phyloP scores from a whole-genome alignment of 495 filamentous ascomycete genomes.

The Rostrohypoxylon terebratum region DNA sequence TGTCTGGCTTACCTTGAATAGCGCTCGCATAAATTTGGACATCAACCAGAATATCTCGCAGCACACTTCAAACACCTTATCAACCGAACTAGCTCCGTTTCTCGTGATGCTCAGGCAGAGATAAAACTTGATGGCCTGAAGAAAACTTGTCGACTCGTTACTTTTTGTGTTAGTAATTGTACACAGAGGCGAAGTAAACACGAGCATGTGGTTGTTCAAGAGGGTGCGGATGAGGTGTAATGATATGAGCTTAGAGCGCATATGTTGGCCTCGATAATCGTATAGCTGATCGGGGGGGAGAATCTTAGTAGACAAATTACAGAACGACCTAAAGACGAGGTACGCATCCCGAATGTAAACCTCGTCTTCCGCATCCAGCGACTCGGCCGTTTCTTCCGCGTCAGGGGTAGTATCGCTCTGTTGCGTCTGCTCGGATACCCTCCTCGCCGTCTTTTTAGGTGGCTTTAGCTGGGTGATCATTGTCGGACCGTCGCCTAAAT shows the following conservation, averaged over 20 bases:
- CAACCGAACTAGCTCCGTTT: conserved; percentile 93
- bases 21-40: conserved; percentile 90
- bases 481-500: conserved; percentile 90
- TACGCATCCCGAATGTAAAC: conserved; percentile 97
- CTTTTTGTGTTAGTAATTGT: conserved; percentile 88
- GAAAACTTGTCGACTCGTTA: conserved; percentile 85
- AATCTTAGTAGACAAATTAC: conserved; percentile 93
- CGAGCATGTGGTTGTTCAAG: conserved; percentile 86
- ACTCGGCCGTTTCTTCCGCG: conserved; percentile 67
- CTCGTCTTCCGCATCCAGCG: conserved; percentile 89
- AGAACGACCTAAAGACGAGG: conserved; percentile 96
- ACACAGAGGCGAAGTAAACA: conserved; percentile 89
- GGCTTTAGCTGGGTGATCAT: conserved; percentile 85
- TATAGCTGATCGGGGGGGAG: conserved; percentile 89
- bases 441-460: conserved; percentile 64
- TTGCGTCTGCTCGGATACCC: conserved; percentile 66
- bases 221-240: conserved; percentile 94
- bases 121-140: conserved; percentile 97
- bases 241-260: conserved; percentile 96
- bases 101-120: conserved; percentile 92
- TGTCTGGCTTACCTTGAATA: conserved; percentile 77
- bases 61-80: conserved; percentile 91
- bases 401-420: conserved; percentile 60
- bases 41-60: conserved; percentile 99
- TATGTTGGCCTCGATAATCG: conserved; percentile 91